Conservation (phyloP, 2,329 filamentous ascomycete species). For the Penicillium vulpinum region DNA sequence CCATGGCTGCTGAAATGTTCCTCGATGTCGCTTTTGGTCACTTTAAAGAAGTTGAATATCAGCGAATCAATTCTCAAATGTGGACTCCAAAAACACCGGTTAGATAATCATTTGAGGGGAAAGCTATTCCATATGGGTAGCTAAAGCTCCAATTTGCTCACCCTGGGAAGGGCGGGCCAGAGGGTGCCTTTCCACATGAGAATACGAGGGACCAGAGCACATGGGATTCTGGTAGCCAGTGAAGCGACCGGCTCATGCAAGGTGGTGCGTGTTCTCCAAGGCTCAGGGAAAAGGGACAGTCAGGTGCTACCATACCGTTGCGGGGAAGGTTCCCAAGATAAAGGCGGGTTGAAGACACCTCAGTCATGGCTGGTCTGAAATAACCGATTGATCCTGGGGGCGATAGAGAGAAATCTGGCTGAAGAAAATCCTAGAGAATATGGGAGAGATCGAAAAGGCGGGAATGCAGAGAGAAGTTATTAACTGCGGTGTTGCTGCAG, state of each 20-base stretch:
- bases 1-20: constrained; percentile 93
- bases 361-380: constrained; percentile 59
- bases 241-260: constrained; percentile 15
- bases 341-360: constrained; percentile 91
- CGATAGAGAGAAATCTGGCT: constrained; percentile 7
- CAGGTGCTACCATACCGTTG: constrained; percentile 68
- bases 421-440: constrained; percentile 5
- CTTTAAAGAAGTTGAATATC: constrained; percentile 49
- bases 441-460: not conserved
- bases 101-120: not conserved
- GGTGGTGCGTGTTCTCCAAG: constrained; percentile 6
- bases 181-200: not conserved
- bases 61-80: not conserved
- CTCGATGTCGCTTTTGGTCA: constrained; percentile 96
- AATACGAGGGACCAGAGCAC: not conserved
- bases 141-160: constrained; percentile 1
- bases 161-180: not conserved
- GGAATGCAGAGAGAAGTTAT: not conserved
- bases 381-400: constrained; percentile 7
- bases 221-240: not conserved
- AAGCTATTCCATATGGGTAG: constrained; percentile 1
- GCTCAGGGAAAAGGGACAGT: constrained; percentile 20
- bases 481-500: constrained; percentile 11
- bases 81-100: not conserved
- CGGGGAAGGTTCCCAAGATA: constrained; percentile 98